Base-by-base conservation (phyloP, 2,329 filamentous ascomycete species). In the Cercospora brassicicola region DNA sequence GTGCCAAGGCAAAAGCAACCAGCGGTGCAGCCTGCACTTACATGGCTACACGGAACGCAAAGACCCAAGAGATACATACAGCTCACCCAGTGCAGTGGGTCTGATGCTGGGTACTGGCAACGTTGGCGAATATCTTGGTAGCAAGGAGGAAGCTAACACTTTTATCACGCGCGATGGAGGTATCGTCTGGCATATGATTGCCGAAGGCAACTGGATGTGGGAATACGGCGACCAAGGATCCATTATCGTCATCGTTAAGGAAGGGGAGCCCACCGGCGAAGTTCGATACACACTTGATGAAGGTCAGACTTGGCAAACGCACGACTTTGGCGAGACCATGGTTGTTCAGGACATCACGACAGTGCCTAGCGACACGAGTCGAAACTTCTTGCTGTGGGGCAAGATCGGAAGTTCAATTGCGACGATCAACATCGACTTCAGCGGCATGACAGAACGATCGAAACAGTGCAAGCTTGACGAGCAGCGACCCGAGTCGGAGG, bases 201-300 rank as follows among this genome's bases (percentile, higher is more conserved):
- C 91, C 81, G 94, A 96, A 80, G 96, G 95, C 5, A 87, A 86
- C 39, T 97, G 93, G 84, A 90, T 91, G 76, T 99, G 93, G 93
- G 92, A 96, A 76, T 97, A 93, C 78, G 96, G 95, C 67, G 96
- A 99, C 75, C 93, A 97, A 78, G 95, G 95, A 30, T 95, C 93
- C 5, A 90, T 98, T 74, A 88, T 98, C 69, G 92, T 96, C 51
- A 90, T 99, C 59, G 93, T 94, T 23, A 87, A 91, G 76, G 88
- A 93, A 66, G 84, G 86, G 13, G 86, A 85, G 62, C 84, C 87
- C 62, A 93, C 91, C 4, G 90, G 90, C 71, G 81, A 84, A 0
- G 82, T 94, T 62, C 88, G 88, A 67, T 97, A 95, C 81, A 90
- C 92, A 15, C 83, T 89, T 10, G 90, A 99, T 76, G 91, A 94